These are phyloP conservation scores for Solioccasus polychromus DNA, from an alignment of 768 basidiomycete species.

Conservation along the genomic window DNA sequence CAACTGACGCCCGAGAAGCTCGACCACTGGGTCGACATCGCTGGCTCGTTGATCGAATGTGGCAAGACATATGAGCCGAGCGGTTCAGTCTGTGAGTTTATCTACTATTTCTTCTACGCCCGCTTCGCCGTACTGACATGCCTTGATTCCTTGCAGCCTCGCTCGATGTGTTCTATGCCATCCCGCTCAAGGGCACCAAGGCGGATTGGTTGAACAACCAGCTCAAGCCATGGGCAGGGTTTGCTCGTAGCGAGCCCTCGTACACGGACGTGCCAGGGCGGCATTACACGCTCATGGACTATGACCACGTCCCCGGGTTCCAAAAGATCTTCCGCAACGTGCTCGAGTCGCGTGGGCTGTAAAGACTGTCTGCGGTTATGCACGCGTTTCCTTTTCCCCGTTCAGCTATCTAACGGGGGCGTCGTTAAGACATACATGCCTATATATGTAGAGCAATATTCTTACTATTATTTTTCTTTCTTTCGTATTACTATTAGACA, in stretches of 20 bases:
- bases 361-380: too few relatives aligned
- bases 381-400: too few relatives aligned
- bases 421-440: too few relatives aligned
- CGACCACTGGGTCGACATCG: constrained; percentile 11
- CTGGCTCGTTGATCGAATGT: constrained; percentile 31
- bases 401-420: too few relatives aligned
- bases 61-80: constrained; percentile 27
- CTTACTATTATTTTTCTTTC: too few relatives aligned
- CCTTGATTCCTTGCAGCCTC: background rate
- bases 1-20: background rate
- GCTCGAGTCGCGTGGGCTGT: background rate
- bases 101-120: background rate
- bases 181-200: background rate
- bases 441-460: too few relatives aligned
- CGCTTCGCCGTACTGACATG: background rate
- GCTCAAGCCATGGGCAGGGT: background rate
- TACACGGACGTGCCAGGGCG: background rate
- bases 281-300: background rate
- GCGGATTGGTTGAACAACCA: background rate
- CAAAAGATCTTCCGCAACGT: background rate
- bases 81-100: constrained; percentile 26
- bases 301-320: background rate
- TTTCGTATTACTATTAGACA: too few relatives aligned
- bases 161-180: background rate
- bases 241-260: background rate